These are phyloP conservation scores for Hibiscus trionum DNA, from an alignment of 345 rosid genomes.

Conservation along the genomic window DNA sequence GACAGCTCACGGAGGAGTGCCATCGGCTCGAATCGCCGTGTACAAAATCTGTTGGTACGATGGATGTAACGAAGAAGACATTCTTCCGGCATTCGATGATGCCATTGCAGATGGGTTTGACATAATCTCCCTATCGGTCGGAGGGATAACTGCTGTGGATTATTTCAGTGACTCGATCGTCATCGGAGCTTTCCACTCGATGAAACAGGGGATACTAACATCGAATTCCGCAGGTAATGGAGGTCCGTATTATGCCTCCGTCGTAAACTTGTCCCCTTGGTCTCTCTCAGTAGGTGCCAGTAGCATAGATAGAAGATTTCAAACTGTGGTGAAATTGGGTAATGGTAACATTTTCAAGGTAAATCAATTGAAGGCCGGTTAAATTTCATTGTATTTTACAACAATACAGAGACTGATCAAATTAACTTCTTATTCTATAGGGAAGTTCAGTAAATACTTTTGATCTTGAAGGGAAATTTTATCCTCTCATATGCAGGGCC, in stretches of 20 bases:
- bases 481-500: slow-evolving; percentile 14
- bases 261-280: slow-evolving; percentile 21
- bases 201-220: slow-evolving; percentile 22
- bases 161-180: slow-evolving; percentile 19
- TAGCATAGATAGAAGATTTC: slow-evolving; percentile 22
- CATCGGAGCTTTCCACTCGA: slow-evolving; percentile 24
- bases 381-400: not conserved
- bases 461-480: not conserved
- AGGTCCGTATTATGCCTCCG: slow-evolving; percentile 7
- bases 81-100: slow-evolving; percentile 29
- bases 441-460: slow-evolving; percentile 5
- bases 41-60: slow-evolving; percentile 29
- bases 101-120: slow-evolving; percentile 33
- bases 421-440: not conserved
- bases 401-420: not conserved
- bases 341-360: slow-evolving; percentile 12
- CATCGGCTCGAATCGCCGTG: slow-evolving; percentile 22
- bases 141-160: not conserved
- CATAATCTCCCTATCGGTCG: slow-evolving; percentile 24
- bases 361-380: not conserved
- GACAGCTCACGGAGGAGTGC: slow-evolving; percentile 24
- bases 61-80: slow-evolving; percentile 15
- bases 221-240: slow-evolving; percentile 21
- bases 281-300: slow-evolving; percentile 26
- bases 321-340: not conserved